A percentile compares a stretch with the other conserved stretches of the same genome.
phyloP scores from a whole-genome alignment of 495 filamentous ascomycete species.

The Penicillium cosmopolitanum region DNA sequence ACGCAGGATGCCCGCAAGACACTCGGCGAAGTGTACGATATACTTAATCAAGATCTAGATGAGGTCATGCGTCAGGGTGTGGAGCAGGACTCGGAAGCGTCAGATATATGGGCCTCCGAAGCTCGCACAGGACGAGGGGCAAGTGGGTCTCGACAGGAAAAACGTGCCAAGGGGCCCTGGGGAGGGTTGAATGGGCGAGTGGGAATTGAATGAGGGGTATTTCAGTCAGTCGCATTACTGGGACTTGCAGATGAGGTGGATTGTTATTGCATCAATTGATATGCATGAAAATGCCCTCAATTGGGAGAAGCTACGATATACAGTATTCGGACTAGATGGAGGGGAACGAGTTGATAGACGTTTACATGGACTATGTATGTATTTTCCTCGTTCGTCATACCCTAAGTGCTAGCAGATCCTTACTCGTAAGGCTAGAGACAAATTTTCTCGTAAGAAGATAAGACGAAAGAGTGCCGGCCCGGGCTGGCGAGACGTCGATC shows the following conservation, averaged over 20 bases:
- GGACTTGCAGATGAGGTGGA: neutral
- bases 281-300: no score
- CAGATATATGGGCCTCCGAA: constrained; percentile 45
- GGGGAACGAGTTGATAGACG: no score
- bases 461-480: no score
- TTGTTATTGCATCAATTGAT: no score
- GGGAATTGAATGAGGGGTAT: constrained; percentile 30
- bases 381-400: no score
- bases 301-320: no score
- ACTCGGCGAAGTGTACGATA: constrained; percentile 38
- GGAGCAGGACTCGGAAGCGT: constrained; percentile 19
- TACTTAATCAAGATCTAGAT: constrained; percentile 42
- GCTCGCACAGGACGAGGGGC: constrained; percentile 30
- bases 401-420: no score
- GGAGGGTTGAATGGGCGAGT: constrained; percentile 40
- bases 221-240: neutral
- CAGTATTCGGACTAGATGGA: no score
- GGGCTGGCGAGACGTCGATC: no score
- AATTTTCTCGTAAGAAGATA: no score
- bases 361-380: no score
- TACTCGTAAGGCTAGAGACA: no score
- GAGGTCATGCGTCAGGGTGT: constrained; percentile 26
- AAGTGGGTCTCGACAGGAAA: constrained; percentile 29
- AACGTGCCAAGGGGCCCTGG: constrained; percentile 43
- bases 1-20: constrained; percentile 35